A percentile compares a stretch with the other conserved stretches of the same genome.
Conservation (phyloP, 805 yeast species). For the Teunomyces gatunensis region DNA sequence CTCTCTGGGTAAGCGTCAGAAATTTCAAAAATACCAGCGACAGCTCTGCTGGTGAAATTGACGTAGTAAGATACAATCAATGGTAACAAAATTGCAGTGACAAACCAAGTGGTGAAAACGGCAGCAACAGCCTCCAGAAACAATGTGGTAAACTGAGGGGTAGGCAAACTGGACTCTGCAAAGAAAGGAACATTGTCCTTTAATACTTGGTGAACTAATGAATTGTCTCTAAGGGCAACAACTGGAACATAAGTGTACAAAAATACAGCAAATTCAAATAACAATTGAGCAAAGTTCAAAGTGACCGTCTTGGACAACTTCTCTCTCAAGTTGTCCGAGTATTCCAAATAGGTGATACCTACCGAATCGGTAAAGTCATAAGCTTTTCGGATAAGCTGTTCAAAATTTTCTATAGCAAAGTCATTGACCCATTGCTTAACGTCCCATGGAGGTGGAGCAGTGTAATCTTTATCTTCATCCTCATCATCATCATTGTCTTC, state of each 20-base stretch:
- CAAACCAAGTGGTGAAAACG: conserved; percentile 42
- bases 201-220: conserved; percentile 34
- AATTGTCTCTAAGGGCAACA: conserved; percentile 34
- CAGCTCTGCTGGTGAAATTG: conserved; percentile 47
- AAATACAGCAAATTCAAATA: conserved; percentile 30
- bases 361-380: conserved; percentile 33
- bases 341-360: conserved; percentile 35
- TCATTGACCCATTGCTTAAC: conserved; percentile 37
- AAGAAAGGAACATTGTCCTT: conserved; percentile 30
- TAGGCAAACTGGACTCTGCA: conserved; percentile 17
- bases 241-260: conserved; percentile 33
- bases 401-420: conserved; percentile 33
- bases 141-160: conserved; percentile 39
- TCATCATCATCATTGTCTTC: conserved; percentile 23
- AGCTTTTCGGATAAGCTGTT: conserved; percentile 21
- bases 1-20: conserved; percentile 32
- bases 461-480: conserved; percentile 34
- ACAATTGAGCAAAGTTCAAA: conserved; percentile 31
- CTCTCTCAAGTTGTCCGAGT: conserved; percentile 38
- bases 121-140: conserved; percentile 18
- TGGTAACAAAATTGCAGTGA: conserved; percentile 42
- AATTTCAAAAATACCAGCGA: conserved; percentile 27
- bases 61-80: conserved; percentile 46
- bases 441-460: conserved; percentile 39
- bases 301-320: conserved; percentile 35